phyloP scores from a whole-genome alignment of 257 asterid species.

The Nicotiana attenuata region DNA sequence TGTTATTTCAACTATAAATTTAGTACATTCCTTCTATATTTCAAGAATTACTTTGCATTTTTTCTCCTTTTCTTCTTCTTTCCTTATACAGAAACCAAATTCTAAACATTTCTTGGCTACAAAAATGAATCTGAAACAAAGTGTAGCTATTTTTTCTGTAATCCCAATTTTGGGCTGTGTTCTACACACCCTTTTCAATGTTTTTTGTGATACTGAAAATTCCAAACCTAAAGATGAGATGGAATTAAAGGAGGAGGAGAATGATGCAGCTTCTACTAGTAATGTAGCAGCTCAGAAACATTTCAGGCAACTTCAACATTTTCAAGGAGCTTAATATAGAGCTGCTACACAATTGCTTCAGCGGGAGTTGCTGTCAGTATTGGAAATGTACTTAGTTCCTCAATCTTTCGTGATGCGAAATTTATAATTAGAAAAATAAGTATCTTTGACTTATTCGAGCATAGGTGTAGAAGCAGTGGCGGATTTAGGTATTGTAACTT shows the following conservation, averaged over 20 bases:
- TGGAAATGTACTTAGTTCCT: too few species aligned
- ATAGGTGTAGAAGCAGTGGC: too few species aligned
- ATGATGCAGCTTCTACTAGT: neutral
- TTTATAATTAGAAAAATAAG: too few species aligned
- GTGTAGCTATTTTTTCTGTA: neutral
- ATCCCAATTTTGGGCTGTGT: conserved; percentile 4
- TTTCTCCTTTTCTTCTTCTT: neutral
- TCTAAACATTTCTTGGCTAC: neutral
- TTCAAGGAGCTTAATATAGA: conserved; percentile 10
- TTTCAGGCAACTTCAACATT: conserved; percentile 25
- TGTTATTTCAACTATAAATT: neutral
- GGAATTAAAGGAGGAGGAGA: neutral
- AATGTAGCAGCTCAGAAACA: conserved; percentile 31
- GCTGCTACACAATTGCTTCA: too few species aligned
- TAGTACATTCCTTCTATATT: neutral
- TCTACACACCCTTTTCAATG: neutral
- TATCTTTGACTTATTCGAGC: too few species aligned
- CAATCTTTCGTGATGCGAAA: too few species aligned
- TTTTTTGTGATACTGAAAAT: neutral
- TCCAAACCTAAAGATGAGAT: neutral
- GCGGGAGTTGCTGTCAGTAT: too few species aligned
- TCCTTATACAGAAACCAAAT: neutral
- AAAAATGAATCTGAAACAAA: neutral
- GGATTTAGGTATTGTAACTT: too few species aligned
- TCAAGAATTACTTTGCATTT: neutral